Percentiles rank a stretch among this genome's conserved stretches.
phyloP scores from a whole-genome alignment of 1,284 basidiomycete species.

The Leccinum fallax region DNA sequence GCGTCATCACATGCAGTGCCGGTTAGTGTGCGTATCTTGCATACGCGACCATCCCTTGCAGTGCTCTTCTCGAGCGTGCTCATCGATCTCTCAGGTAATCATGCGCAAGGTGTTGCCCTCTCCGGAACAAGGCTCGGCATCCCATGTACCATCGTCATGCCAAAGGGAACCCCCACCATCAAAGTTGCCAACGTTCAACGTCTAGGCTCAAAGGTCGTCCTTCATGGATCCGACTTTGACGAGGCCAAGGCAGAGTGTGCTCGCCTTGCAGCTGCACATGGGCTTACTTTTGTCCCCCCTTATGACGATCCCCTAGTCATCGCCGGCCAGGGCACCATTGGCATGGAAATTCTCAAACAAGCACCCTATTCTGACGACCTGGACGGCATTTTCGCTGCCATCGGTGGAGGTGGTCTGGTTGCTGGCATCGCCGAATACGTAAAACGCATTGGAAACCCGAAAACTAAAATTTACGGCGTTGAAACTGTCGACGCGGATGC shows the following conservation, averaged over 20 bases:
- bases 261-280: conserved; percentile 76
- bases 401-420: conserved; percentile 93
- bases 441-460: conserved; percentile 89
- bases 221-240: conserved; percentile 94
- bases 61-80: conserved; percentile 5
- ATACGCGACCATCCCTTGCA: conserved; percentile 16
- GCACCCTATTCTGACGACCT: conserved; percentile 72
- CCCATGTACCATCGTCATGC: conserved; percentile 99
- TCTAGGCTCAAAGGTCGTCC: conserved; percentile 91
- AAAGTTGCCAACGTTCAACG: conserved; percentile 94
- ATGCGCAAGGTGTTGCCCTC: conserved; percentile 97
- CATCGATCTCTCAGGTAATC: conserved; percentile 70
- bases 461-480: conserved; percentile 85
- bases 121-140: conserved; percentile 87
- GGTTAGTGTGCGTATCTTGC: conserved; percentile 72
- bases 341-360: conserved; percentile 93
- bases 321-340: conserved; percentile 96
- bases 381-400: conserved; percentile 86
- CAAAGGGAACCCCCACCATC: conserved; percentile 92
- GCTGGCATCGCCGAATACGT: conserved; percentile 92
- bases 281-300: conserved; percentile 91
- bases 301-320: conserved; percentile 98
- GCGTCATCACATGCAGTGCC: conserved; percentile 97
- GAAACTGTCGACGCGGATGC: conserved; percentile 97
- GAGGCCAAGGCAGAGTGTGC: conserved; percentile 95